A percentile compares a stretch with the other conserved stretches of the same genome.
Evolutionary conservation across 1,284 basidiomycete genomes (phyloP).

Genomic region (Leccinum fallax): DNA sequence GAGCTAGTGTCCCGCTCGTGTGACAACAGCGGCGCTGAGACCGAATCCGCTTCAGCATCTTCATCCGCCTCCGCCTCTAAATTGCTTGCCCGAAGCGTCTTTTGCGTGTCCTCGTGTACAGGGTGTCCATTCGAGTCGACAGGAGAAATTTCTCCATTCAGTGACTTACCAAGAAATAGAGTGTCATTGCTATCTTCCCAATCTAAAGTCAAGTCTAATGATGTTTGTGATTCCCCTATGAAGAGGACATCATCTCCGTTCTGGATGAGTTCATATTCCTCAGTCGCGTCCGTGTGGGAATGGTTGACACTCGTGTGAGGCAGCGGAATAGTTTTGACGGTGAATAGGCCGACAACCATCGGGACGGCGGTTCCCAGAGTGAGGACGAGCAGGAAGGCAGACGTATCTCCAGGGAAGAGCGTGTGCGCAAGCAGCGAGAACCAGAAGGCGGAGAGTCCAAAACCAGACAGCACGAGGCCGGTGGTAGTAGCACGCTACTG

Average conservation of each 20-base stretch:
- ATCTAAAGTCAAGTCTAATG: constrained; percentile 46
- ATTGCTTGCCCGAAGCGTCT: constrained; percentile 35
- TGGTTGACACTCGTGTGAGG: constrained; percentile 25
- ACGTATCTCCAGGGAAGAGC: constrained; percentile 71
- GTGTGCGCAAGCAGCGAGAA: constrained; percentile 71
- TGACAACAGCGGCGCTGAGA: constrained; percentile 20
- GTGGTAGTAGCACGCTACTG: constrained; percentile 70
- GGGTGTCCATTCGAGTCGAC: constrained; percentile 26
- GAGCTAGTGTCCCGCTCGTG: constrained; percentile 7
- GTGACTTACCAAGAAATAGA: constrained; percentile 35
- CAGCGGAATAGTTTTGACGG: constrained; percentile 62
- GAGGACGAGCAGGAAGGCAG: constrained; percentile 67
- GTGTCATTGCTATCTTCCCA: constrained; percentile 61
- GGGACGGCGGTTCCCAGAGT: constrained; percentile 70
- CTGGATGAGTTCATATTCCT: constrained; percentile 18
- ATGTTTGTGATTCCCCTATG: constrained; percentile 31
- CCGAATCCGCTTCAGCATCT: constrained; percentile 7
- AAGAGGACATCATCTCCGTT: constrained; percentile 22
- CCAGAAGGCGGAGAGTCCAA: constrained; percentile 81
- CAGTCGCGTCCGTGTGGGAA: background rate
- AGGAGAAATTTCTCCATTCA: constrained; percentile 28
- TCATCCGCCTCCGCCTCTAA: background rate
- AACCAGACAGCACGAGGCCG: constrained; percentile 76
- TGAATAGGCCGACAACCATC: constrained; percentile 66
- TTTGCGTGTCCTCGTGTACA: constrained; percentile 31